Evolutionary conservation across 345 rosid genomes (phyloP).

Genomic region (Acer yangbiense): DNA sequence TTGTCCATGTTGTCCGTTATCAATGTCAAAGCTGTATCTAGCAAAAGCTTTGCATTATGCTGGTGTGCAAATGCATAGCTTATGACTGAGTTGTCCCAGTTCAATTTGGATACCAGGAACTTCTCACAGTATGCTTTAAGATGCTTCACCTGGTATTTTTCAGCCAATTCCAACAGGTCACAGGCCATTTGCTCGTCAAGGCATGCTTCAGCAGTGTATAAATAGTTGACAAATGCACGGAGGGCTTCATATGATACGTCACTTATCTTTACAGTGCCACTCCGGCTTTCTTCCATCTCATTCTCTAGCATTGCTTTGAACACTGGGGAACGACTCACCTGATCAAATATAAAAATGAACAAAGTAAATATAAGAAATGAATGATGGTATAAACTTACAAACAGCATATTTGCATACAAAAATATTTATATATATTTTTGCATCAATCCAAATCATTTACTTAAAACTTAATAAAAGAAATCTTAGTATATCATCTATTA

Average conservation of each 20-base stretch:
- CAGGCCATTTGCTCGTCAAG: slow-evolving; percentile 81
- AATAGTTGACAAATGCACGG: slow-evolving; percentile 57
- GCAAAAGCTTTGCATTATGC: slow-evolving; percentile 70
- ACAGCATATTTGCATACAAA: no score
- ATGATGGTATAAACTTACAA: neutral
- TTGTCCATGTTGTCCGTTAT: slow-evolving; percentile 84
- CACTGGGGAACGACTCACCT: slow-evolving; percentile 82
- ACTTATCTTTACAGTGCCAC: slow-evolving; percentile 77
- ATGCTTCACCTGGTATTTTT: slow-evolving; percentile 81
- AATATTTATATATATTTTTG: no score
- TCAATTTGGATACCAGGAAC: slow-evolving; percentile 70
- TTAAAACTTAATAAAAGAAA: no score
- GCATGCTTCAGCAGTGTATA: slow-evolving; percentile 81
- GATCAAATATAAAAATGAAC: slow-evolving; percentile 10
- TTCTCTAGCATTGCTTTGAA: slow-evolving; percentile 88
- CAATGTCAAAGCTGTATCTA: slow-evolving; percentile 61
- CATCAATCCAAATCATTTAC: no score
- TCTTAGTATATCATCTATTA: no score
- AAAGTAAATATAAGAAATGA: neutral
- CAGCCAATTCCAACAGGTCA: slow-evolving; percentile 77
- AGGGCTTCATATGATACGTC: slow-evolving; percentile 73
- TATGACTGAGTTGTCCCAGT: slow-evolving; percentile 73
- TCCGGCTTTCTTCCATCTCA: slow-evolving; percentile 83
- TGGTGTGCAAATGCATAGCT: slow-evolving; percentile 84
- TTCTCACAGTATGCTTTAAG: slow-evolving; percentile 79